Evolutionary conservation across 2,329 filamentous ascomycete species (phyloP), one percentile per base, ranked within the genome.

Genomic region (Shiraia sp.): DNA sequence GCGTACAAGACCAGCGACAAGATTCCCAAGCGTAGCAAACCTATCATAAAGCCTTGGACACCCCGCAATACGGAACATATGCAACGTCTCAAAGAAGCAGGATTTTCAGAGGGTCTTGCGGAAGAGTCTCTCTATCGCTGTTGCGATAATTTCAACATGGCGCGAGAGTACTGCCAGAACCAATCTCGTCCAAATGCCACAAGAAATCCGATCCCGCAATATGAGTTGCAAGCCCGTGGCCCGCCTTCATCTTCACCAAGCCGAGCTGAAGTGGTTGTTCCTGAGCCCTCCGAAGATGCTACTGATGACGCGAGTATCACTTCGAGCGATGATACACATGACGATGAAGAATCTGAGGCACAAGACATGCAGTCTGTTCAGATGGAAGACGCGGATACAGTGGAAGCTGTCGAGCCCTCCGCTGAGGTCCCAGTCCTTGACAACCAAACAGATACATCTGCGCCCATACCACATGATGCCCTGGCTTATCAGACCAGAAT

Each of bases 81-180:
- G 22, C 50, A 59, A 2, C 73, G 72, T 19, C 59, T 82, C 13
- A 69, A 65, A 32, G 74, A 76, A 7, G 45, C 35, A 22, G 73
- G 74, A 40, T 77, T 76, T 1, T 81, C 83, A 14, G 73, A 79
- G 30, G 80, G 82, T 10, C 75, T 96, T 37, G 86, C 80, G 6
- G 78, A 80, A 23, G 92, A 97, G 69, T 90, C 88, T 22, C 73
- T 93, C 0, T 96, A 89, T 66, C 83, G 92, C 40, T 88, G 88
- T 57, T 87, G 89, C 59, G 88, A 89, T 41, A 79, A 79, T 38
- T 57, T 70, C 4, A 65, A 72, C 2, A 72, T 75, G 17, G 83
- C 89, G 6, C 74, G 77, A 24, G 87, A 93, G 41, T 97, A 97
- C 65, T 93, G 88, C 62, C 76, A 75, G 41, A 81, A 83, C 10